Evolutionary conservation across 495 filamentous ascomycete species (phyloP).

Genomic region (Penicillium macrosclerotiorum): DNA sequence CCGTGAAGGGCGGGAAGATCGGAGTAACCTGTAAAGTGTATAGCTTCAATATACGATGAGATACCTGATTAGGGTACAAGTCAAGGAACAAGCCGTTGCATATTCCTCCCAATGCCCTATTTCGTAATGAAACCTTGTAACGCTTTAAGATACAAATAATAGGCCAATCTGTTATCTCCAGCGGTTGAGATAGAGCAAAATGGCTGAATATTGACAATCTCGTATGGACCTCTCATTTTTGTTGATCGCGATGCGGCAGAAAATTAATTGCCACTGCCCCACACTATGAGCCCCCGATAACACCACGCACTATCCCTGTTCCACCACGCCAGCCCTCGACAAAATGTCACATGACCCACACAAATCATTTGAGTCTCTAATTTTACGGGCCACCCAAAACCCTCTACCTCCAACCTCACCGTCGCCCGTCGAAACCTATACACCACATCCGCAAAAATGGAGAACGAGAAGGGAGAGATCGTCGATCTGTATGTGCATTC

Average conservation of each 20-base stretch:
- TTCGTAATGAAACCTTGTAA: not conserved
- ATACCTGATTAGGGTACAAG: too few relatives aligned
- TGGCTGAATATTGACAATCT: too few relatives aligned
- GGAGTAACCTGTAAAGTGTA: constrained; percentile 29
- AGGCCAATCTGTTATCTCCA: too few relatives aligned
- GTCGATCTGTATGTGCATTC: constrained; percentile 82
- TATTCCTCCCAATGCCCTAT: not conserved
- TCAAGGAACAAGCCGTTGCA: too few relatives aligned
- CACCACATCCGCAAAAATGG: constrained; percentile 64
- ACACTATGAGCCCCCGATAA: not conserved
- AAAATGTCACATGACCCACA: constrained; percentile 54
- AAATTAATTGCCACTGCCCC: constrained; percentile 25
- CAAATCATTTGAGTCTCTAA: constrained; percentile 31
- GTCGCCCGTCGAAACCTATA: constrained; percentile 42
- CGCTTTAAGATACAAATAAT: not conserved
- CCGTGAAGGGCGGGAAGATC: constrained; percentile 21
- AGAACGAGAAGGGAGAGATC: constrained; percentile 98
- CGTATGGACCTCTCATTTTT: too few relatives aligned
- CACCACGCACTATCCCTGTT: constrained; percentile 13
- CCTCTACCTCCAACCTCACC: constrained; percentile 38
- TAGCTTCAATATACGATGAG: too few relatives aligned
- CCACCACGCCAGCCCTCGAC: constrained; percentile 35
- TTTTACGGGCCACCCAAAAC: constrained; percentile 27
- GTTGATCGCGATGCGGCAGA: too few relatives aligned
- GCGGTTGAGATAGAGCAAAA: too few relatives aligned